These are phyloP conservation scores for Amanita muscaria DNA, from an alignment of 768 basidiomycete species.

Conservation along the genomic window DNA sequence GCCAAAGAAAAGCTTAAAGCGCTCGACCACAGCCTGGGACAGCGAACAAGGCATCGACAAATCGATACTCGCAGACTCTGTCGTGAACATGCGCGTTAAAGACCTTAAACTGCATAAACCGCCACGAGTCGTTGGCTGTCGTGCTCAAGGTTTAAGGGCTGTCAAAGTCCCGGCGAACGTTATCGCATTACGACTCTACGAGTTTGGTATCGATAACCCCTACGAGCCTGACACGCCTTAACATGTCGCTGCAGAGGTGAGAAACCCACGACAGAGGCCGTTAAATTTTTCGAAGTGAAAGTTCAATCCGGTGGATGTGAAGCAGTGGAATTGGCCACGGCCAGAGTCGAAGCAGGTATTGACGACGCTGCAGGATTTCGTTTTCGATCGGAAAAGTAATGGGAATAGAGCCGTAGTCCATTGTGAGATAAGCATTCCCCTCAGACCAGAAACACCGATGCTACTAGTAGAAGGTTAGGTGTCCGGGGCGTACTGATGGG, in stretches of 20 bases:
- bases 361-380: neutral
- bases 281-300: neutral
- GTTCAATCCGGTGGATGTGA: neutral
- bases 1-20: slow-evolving; percentile 58
- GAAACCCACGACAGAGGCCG: neutral
- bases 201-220: slow-evolving; percentile 33
- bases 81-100: slow-evolving; percentile 24
- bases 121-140: slow-evolving; percentile 39
- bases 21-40: slow-evolving; percentile 44
- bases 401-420: neutral
- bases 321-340: neutral
- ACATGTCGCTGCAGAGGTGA: slow-evolving; percentile 27
- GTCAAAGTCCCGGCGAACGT: slow-evolving; percentile 25
- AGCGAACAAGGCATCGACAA: slow-evolving; percentile 22
- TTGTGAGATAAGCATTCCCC: too few relatives aligned
- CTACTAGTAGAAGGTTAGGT: too few relatives aligned
- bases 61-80: slow-evolving; percentile 12
- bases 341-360: neutral
- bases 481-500: too few relatives aligned
- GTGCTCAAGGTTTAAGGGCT: slow-evolving; percentile 30
- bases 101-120: slow-evolving; percentile 22
- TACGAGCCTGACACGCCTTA: slow-evolving; percentile 39
- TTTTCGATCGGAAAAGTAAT: too few relatives aligned
- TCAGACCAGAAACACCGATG: too few relatives aligned
- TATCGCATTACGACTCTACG: slow-evolving; percentile 14